Evolutionary conservation across 805 yeast species (phyloP), one percentile per base, ranked within the genome.

Genomic region (Wickerhamiella alocasiicola): DNA sequence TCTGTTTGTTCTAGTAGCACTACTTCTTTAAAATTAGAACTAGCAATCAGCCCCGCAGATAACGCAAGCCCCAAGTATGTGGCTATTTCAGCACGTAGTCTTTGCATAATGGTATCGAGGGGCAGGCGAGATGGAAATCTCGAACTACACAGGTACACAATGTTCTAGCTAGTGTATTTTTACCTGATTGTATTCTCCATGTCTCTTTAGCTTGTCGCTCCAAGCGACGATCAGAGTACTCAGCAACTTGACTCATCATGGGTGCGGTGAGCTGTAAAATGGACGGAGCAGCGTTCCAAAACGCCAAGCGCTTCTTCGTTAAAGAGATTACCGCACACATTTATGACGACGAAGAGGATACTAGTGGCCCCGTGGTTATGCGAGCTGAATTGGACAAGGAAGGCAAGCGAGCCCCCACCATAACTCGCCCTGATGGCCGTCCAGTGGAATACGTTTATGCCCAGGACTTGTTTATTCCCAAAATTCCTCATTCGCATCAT

Each of bases 241-340:
- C n/a, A n/a, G n/a, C n/a, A n/a, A n/a, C n/a, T 21, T 27, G 33
- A 30, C 25, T 33, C 35, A 39, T 19, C 31, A 52, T 50, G 54
- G 54, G 55, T 43, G 52, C 50, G 29, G 48, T 45, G 19, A 44
- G 45, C 36, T 49, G 54, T 7, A 35, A 30, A 33, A 38, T 32
- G 16, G 18, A 21, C 12, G 40, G 39, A 20, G 45, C 48, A 13
- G 47, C 36, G 41, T 38, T 42, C 19, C 32, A 40, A 32, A 41
- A 42, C 19, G 45, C 48, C 20, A 44, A 40, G 24, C 43, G 51
- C 20, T 40, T 51, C 33, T 28, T 35, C 21, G 43, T 49, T 16
- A 32, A 23, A 30, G 40, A 42, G 24, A 34, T 49, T 33, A 35
- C 43, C 26, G 47, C 48, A 28, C 39, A 26, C 26, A 16, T 26